Percentiles rank a stretch among this genome's conserved stretches.
Evolutionary conservation across 2,329 filamentous ascomycete genomes (phyloP).

Genomic region (Pseudogymnoascus sp.): DNA sequence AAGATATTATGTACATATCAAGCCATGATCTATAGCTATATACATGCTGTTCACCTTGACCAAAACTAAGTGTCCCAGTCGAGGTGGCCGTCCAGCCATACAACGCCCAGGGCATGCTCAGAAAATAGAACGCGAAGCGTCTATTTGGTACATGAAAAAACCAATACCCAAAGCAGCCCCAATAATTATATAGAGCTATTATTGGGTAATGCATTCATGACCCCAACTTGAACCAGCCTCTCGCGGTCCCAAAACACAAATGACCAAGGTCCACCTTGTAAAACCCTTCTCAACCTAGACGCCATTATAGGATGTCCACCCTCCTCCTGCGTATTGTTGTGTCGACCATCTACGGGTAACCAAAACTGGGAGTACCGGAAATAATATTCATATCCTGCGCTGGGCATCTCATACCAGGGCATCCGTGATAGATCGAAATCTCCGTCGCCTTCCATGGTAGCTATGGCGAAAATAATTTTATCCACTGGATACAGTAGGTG

Average conservation of each 20-base stretch:
- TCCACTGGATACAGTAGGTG: neutral
- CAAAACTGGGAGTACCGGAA: neutral
- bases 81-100: neutral
- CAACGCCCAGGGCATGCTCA: neutral
- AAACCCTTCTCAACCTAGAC: neutral
- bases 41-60: neutral
- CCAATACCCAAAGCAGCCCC: neutral
- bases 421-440: neutral
- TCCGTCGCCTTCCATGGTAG: neutral
- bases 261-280: neutral
- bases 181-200: neutral
- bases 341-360: neutral
- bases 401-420: neutral
- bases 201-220: neutral
- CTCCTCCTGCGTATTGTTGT: neutral
- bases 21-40: neutral
- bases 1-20: neutral
- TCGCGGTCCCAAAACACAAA: neutral
- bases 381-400: neutral
- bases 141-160: neutral
- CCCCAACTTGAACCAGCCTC: neutral
- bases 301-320: neutral
- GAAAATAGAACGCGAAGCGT: neutral
- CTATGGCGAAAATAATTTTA: neutral
- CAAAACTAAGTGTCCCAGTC: neutral